Evolutionary conservation across 1,284 basidiomycete species (phyloP), one percentile per base, ranked within the genome.

Genomic region (Phlebopus sp.): DNA sequence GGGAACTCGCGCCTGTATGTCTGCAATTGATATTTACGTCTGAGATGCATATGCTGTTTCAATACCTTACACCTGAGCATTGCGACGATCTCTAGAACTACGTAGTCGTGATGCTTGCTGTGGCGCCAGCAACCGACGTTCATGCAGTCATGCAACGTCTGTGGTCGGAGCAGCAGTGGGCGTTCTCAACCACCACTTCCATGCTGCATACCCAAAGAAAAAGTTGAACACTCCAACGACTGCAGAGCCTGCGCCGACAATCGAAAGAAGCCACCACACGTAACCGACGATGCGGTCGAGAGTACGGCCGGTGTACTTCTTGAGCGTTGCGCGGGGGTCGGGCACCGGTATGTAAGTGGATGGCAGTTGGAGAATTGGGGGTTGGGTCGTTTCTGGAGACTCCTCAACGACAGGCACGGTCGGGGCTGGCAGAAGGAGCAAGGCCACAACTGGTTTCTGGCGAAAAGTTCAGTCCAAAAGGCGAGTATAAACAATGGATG

Each of bases 251-350:
- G 86, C 82, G n/a, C 92, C 92, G 14, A 90, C 63, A 27, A 88
- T 52, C 38, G 82, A 75, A 47, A 92, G 66, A 11, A 84, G 41
- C 74, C 80, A 87, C 91, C 92, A 93, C 18, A 76, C 60, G 51
- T 82, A 74, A 4, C 92, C 92, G 45, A 94, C 66, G 37, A 84
- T 52, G 38, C 89, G 79, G 61, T 92, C 92, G 44, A 92, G 68
- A 1, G 66, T 57, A 30, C 80, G 75, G 5, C 92, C 92, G 0
- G 68, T 65, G 57, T 77, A 79, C 40, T 76, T 77, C 68, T 90
- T 90, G 42, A 79, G 40, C 8, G 56, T 67, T 29, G 81, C 79
- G 30, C 63, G 59, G 3, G 75, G 71, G 63, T 84, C 82, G 4
- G 79, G 77, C 0, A 55, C 63, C 5, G 82, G 82, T 2, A 52